Conservation (phyloP, 208 protist genomes). For the Leishmania braziliensis region DNA sequence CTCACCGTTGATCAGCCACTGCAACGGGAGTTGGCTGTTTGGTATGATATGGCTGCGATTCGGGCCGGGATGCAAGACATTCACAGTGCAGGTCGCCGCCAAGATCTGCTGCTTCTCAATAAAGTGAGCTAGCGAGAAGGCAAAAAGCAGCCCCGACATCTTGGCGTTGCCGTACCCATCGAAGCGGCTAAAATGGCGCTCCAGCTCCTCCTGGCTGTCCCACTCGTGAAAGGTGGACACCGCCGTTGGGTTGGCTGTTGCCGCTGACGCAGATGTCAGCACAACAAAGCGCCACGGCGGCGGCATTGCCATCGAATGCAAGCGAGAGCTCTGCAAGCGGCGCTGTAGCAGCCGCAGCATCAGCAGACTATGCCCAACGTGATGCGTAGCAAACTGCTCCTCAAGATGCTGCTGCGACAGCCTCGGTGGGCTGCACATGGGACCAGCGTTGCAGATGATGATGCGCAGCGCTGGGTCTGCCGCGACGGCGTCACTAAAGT, state of each 20-base stretch:
- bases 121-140: slow-evolving; percentile 57
- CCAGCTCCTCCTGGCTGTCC: slow-evolving; percentile 23
- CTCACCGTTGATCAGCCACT: slow-evolving; percentile 44
- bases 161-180: slow-evolving; percentile 53
- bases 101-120: slow-evolving; percentile 43
- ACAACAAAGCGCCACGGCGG: slow-evolving; percentile 60
- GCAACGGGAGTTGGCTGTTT: slow-evolving; percentile 47
- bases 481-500: slow-evolving; percentile 40
- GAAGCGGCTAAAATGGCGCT: slow-evolving; percentile 37
- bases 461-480: slow-evolving; percentile 58
- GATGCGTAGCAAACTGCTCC: slow-evolving; percentile 64
- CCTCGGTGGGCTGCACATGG: slow-evolving; percentile 37
- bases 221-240: slow-evolving; percentile 40
- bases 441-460: slow-evolving; percentile 55
- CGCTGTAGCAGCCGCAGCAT: slow-evolving; percentile 41
- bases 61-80: slow-evolving; percentile 59
- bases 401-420: slow-evolving; percentile 54
- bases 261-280: slow-evolving; percentile 46
- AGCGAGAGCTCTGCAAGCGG: slow-evolving; percentile 38
- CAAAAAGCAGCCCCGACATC: slow-evolving; percentile 75
- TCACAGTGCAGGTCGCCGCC: slow-evolving; percentile 47
- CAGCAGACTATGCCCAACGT: slow-evolving; percentile 64
- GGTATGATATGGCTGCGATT: slow-evolving; percentile 43
- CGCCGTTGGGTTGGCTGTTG: slow-evolving; percentile 35
- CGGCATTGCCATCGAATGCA: slow-evolving; percentile 15